Base-by-base conservation (phyloP, 805 yeast genomes). In the Ogataea pini region DNA sequence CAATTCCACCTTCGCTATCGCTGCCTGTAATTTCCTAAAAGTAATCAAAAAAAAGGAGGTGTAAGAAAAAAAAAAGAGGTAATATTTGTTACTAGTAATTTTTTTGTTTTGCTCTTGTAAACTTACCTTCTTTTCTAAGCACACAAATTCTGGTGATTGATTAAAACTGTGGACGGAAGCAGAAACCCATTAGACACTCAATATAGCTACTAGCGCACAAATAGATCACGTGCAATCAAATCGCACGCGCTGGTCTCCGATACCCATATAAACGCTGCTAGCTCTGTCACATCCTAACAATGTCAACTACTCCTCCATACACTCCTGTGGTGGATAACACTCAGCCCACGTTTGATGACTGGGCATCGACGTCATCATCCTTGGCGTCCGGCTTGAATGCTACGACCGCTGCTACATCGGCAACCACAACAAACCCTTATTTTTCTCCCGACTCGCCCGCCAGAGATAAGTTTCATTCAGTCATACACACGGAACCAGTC, bases 261-360 rank as follows among this genome's bases (percentile, higher is more conserved):
- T 34, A 34, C 37, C 37, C 37, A 32, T 8, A 32, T 34, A 17
- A 17, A 34, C 37, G 24, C 34, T 31, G 34, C 34, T 31, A 12
- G 18, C 34, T 7, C 34, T 28, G 8, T 31, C 28, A 20, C 40
- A 36, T 20, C 19, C n/a, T n/a, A n/a, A n/a, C n/a, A n/a, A 52
- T 52, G 55, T 41, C 52, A 12, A 31, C 45, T n/a, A 46, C 53
- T 10, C 56, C 53, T 5, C 56, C 56, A 20, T 44, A 49, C 38
- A 52, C 56, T 32, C 56, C 56, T 12, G 51, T 47, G 31, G 37
- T 47, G 34, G 37, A 40, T n/a, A 28, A 41, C 16, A 18, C 45
- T 7, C 32, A 31, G 29, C 29, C 44, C 3, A 27, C 49, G 16
- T 47, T 47, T 38, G 56, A 47, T 25, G 43, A 48, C n/a, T 49